These are phyloP conservation scores for Aspergillus brunneoviolaceus DNA, from an alignment of 2,329 filamentous ascomycete genomes.

Conservation along the genomic window DNA sequence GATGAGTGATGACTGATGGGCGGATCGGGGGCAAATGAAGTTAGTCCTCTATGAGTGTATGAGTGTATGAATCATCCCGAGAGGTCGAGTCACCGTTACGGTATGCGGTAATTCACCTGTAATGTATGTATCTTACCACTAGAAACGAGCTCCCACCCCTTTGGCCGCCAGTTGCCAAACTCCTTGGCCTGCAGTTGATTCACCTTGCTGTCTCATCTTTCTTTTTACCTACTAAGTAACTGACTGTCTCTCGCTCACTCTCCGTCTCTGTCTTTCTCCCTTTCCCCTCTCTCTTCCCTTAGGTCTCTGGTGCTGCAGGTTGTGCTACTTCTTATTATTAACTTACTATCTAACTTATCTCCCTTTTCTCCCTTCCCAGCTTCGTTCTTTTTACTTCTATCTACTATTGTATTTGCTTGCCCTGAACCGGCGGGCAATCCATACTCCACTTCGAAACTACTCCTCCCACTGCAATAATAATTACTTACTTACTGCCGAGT, in stretches of 20 bases:
- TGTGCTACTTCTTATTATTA: neutral
- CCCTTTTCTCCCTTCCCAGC: neutral
- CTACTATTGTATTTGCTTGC: neutral
- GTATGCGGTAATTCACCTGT: neutral
- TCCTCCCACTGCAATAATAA: too few relatives aligned
- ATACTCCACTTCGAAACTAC: too few relatives aligned
- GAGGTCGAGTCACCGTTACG: neutral
- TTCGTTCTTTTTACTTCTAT: neutral
- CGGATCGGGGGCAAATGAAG: too few relatives aligned
- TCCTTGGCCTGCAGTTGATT: neutral
- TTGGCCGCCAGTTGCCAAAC: constrained; percentile 8
- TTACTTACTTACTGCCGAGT: constrained; percentile 7
- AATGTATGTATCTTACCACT: neutral
- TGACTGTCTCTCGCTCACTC: too few relatives aligned
- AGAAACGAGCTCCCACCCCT: neutral
- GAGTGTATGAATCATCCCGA: neutral
- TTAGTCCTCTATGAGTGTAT: too few relatives aligned
- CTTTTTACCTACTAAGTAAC: neutral
- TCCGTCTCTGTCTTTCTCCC: too few relatives aligned
- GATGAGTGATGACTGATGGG: too few relatives aligned
- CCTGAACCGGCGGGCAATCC: too few relatives aligned
- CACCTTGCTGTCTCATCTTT: neutral
- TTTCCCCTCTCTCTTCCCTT: too few relatives aligned
- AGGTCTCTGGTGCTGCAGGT: neutral
- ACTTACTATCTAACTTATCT: neutral